Evolutionary conservation across 106 monocot genomes (phyloP).

Genomic region (Dendrobium nobile): DNA sequence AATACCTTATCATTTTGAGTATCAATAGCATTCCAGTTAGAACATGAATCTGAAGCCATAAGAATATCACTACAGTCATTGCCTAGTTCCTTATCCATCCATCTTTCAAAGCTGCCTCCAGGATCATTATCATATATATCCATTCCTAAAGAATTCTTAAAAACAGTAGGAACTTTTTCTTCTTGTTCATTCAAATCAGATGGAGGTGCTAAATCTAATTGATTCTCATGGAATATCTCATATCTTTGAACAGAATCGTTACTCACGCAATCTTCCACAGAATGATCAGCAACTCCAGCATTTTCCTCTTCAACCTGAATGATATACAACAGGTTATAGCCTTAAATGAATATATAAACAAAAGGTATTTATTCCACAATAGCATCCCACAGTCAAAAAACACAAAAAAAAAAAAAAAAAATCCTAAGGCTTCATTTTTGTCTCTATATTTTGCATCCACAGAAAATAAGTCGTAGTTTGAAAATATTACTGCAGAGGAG

Average conservation of each 20-base stretch:
- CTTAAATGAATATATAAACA: neutral
- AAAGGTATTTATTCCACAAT: neutral
- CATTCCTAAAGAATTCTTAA: slow-evolving; percentile 1
- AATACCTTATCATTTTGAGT: slow-evolving; percentile 33
- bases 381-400: neutral
- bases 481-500: too few species aligned
- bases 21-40: slow-evolving; percentile 40
- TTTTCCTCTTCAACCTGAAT: slow-evolving; percentile 7
- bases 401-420: neutral
- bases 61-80: slow-evolving; percentile 5
- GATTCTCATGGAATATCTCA: neutral
- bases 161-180: neutral
- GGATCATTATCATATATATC: neutral
- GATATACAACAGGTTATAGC: neutral
- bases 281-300: neutral
- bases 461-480: too few species aligned
- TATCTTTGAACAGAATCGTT: neutral
- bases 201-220: neutral
- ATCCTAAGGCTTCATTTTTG: too few species aligned
- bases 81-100: slow-evolving; percentile 10
- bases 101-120: slow-evolving; percentile 6
- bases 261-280: neutral
- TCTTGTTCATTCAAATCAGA: neutral
- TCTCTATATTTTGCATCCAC: too few species aligned
- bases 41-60: slow-evolving; percentile 37